Conservation (phyloP, 2,329 filamentous ascomycete species). For the Apiospora marii region DNA sequence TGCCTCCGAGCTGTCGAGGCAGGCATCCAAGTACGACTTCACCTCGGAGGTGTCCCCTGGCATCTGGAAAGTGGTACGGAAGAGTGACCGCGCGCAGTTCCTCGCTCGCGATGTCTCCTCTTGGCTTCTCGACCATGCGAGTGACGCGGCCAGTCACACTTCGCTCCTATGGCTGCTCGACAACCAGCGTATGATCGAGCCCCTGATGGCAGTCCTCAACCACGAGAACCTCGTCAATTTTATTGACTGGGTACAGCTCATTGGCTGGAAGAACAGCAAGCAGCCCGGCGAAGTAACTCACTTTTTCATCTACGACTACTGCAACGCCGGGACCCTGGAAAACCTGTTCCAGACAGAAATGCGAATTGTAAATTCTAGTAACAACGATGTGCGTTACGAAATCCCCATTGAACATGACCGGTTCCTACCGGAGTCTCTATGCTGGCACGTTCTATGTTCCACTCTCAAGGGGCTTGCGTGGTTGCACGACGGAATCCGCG, state of each 20-base stretch:
- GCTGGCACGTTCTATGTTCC: slow-evolving; percentile 62
- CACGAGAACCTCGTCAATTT: slow-evolving; percentile 59
- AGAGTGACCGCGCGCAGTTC: slow-evolving; percentile 36
- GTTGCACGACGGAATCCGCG: slow-evolving; percentile 57
- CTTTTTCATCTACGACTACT: slow-evolving; percentile 59
- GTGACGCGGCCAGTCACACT: slow-evolving; percentile 21
- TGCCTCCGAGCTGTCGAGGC: slow-evolving; percentile 6
- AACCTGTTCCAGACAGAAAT: slow-evolving; percentile 43
- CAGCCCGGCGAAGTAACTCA: slow-evolving; percentile 24
- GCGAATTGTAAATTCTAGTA: not conserved
- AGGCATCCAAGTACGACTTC: slow-evolving; percentile 38
- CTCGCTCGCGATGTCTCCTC: slow-evolving; percentile 41
- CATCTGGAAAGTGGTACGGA: slow-evolving; percentile 40
- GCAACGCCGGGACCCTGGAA: slow-evolving; percentile 58
- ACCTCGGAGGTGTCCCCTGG: slow-evolving; percentile 36
- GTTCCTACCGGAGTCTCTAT: slow-evolving; percentile 60
- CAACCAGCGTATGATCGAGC: slow-evolving; percentile 35
- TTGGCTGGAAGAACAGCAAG: slow-evolving; percentile 25
- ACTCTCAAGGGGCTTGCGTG: slow-evolving; percentile 58
- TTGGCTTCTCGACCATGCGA: slow-evolving; percentile 28
- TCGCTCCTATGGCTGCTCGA: slow-evolving; percentile 30
- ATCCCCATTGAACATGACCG: slow-evolving; percentile 25
- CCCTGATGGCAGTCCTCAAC: slow-evolving; percentile 50
- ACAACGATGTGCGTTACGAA: not conserved
- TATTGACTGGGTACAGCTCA: slow-evolving; percentile 45